Conservation (phyloP, 2,329 filamentous ascomycete species). For the Magnaporthales sp. region DNA sequence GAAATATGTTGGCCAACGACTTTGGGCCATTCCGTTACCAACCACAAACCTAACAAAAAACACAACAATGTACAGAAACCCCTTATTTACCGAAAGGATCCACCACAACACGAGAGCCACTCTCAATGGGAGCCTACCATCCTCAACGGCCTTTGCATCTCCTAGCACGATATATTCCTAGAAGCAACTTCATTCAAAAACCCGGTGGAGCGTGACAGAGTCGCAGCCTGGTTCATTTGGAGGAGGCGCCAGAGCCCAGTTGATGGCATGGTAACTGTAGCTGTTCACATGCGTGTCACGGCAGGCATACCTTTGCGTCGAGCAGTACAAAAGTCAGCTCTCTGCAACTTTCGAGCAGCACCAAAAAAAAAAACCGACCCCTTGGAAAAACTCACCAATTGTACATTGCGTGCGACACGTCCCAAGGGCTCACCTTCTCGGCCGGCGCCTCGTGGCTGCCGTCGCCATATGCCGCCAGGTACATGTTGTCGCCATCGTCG, state of each 20-base stretch:
- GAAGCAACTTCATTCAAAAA: not conserved
- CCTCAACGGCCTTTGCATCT: not conserved
- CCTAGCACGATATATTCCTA: too few species aligned
- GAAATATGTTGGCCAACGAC: not conserved
- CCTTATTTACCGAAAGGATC: not conserved
- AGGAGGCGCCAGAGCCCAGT: conserved; percentile 17
- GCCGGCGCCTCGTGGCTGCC: conserved; percentile 18
- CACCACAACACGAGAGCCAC: not conserved
- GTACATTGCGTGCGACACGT: conserved; percentile 15
- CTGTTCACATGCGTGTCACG: conserved; percentile 19
- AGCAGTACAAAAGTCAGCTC: not conserved
- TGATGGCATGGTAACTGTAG: conserved; percentile 25
- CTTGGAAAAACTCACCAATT: conserved; percentile 18
- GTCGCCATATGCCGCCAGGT: conserved; percentile 17
- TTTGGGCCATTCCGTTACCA: not conserved
- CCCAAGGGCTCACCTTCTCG: conserved; percentile 9
- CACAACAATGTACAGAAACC: not conserved
- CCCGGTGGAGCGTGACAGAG: conserved; percentile 18
- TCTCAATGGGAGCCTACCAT: not conserved
- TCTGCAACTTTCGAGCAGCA: not conserved
- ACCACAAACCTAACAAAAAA: not conserved
- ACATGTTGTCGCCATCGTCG: conserved; percentile 19
- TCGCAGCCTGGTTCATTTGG: conserved; percentile 27
- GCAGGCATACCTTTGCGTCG: conserved; percentile 16
- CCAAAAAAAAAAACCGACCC: not conserved